Conservation (phyloP, 2,329 filamentous ascomycete species). For the Hypocreales sp. region DNA sequence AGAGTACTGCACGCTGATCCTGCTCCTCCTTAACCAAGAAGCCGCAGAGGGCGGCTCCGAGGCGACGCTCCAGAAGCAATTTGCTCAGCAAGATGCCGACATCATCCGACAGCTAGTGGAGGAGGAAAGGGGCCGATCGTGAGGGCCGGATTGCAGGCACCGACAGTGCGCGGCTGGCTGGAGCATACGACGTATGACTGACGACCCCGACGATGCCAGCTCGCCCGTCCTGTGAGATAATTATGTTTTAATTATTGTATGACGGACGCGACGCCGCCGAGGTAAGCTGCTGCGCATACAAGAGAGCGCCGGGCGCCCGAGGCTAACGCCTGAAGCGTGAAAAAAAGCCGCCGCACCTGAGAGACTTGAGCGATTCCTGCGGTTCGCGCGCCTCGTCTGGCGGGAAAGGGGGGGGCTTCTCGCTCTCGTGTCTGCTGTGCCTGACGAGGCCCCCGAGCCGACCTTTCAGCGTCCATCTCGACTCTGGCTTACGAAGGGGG, state of each 20-base stretch:
- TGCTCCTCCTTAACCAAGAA: slow-evolving; percentile 27
- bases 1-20: slow-evolving; percentile 44
- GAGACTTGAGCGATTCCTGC: slow-evolving; percentile 13
- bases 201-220: not conserved
- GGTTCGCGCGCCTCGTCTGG: slow-evolving; percentile 5
- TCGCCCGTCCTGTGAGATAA: not conserved
- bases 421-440: slow-evolving; percentile 10
- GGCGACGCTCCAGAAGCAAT: slow-evolving; percentile 25
- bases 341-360: slow-evolving; percentile 24
- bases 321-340: slow-evolving; percentile 26
- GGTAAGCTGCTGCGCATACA: no score
- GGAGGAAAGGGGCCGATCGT: slow-evolving; percentile 21
- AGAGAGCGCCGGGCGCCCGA: not conserved
- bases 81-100: slow-evolving; percentile 29
- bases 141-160: not conserved
- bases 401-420: not conserved
- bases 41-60: slow-evolving; percentile 14
- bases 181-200: slow-evolving; percentile 3
- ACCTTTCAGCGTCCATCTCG: slow-evolving; percentile 31
- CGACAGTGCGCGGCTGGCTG: not conserved
- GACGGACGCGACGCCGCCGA: no score
- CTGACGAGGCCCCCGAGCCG: slow-evolving; percentile 20
- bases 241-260: no score
- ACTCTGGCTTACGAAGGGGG: slow-evolving; percentile 27
- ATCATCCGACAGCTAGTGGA: slow-evolving; percentile 33